A percentile compares a stretch with the other conserved stretches of the same genome.
Conservation (phyloP, 1,284 basidiomycete genomes). For the Sanghuangporus weigelae region DNA sequence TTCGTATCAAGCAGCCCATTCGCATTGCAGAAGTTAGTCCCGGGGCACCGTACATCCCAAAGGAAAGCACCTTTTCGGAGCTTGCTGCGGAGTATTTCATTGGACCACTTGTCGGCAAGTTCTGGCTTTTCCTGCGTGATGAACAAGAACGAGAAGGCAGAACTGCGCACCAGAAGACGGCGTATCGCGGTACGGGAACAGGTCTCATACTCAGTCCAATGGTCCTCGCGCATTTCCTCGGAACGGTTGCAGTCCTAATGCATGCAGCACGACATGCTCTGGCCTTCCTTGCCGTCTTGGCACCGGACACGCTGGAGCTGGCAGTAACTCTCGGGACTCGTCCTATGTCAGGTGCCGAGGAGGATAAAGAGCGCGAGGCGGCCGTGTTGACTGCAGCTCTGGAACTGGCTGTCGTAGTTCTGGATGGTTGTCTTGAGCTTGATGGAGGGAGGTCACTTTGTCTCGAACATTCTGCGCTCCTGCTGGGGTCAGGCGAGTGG, state of each 20-base stretch:
- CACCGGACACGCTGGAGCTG: conserved; percentile 77
- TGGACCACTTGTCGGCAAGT: conserved; percentile 82
- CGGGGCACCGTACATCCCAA: conserved; percentile 17
- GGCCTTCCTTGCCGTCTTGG: conserved; percentile 75
- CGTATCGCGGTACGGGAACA: conserved; percentile 71
- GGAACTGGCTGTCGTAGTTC: conserved; percentile 70
- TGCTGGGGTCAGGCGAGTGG: conserved; percentile 81
- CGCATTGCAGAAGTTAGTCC: conserved; percentile 41
- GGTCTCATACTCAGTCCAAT: conserved; percentile 76
- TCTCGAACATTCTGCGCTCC: conserved; percentile 65
- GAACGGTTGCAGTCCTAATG: conserved; percentile 75
- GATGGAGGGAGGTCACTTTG: conserved; percentile 74
- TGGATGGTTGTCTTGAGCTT: conserved; percentile 70
- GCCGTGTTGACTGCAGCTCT: conserved; percentile 69
- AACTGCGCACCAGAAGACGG: conserved; percentile 44
- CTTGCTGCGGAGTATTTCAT: conserved; percentile 85
- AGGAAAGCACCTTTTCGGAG: conserved; percentile 52
- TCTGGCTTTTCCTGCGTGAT: conserved; percentile 87
- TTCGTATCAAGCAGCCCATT: conserved; percentile 55
- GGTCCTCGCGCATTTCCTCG: conserved; percentile 69
- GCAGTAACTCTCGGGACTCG: conserved; percentile 72
- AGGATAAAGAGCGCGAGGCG: conserved; percentile 46
- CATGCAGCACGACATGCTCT: conserved; percentile 77
- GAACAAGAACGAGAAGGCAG: conserved; percentile 70
- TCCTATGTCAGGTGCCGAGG: conserved; percentile 47